Conservation (phyloP, 805 yeast genomes). For the Hanseniaspora clermontiae region DNA sequence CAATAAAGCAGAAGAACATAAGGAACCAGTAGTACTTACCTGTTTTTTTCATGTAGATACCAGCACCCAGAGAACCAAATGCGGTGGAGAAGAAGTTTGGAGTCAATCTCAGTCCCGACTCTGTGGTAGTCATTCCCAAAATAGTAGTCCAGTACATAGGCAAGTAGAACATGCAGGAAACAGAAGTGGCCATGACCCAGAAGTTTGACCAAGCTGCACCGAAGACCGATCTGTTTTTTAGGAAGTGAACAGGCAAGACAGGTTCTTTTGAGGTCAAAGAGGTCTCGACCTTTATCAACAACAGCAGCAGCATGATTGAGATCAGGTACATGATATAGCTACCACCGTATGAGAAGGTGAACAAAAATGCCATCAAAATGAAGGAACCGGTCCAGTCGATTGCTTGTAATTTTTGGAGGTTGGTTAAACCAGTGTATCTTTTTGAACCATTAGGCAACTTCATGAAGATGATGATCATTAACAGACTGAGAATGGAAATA, state of each 20-base stretch:
- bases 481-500: conserved; percentile 39
- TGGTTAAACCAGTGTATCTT: conserved; percentile 30
- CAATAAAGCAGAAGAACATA: conserved; percentile 32
- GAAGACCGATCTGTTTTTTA: conserved; percentile 45
- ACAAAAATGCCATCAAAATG: conserved; percentile 33
- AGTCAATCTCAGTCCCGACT: conserved; percentile 45
- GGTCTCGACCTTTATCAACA: conserved; percentile 35
- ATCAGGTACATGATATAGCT: conserved; percentile 6
- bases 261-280: conserved; percentile 40
- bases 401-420: conserved; percentile 37
- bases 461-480: conserved; percentile 31
- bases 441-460: conserved; percentile 29
- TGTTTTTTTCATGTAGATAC: conserved; percentile 49
- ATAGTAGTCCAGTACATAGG: conserved; percentile 54
- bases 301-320: conserved; percentile 27
- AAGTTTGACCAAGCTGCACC: conserved; percentile 55
- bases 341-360: conserved; percentile 14
- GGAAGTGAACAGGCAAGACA: conserved; percentile 45
- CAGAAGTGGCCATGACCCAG: conserved; percentile 33
- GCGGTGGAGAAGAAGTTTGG: conserved; percentile 52
- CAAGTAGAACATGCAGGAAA: conserved; percentile 39
- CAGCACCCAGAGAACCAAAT: conserved; percentile 49
- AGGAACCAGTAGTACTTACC: conserved; percentile 45
- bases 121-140: conserved; percentile 38
- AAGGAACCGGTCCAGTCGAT: conserved; percentile 46